Conservation (phyloP, 202 grass and related monocot genomes). For the Panicum virgatum region DNA sequence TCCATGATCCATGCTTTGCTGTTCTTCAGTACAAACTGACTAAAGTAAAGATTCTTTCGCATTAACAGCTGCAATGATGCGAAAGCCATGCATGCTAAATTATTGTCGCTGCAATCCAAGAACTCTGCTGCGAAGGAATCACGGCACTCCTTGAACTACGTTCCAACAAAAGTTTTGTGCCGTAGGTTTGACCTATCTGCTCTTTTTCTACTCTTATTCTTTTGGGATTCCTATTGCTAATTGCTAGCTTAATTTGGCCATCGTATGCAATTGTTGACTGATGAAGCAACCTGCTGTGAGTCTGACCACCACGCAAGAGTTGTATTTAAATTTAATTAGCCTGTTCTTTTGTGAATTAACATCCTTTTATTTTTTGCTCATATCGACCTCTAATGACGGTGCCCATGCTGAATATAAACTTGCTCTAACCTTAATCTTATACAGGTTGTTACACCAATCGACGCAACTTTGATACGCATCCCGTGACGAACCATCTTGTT, state of each 20-base stretch:
- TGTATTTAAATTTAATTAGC: neutral
- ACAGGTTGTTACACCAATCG: too few species aligned
- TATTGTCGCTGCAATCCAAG: neutral
- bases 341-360: too few species aligned
- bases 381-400: too few species aligned
- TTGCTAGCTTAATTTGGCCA: neutral
- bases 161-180: neutral
- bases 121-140: neutral
- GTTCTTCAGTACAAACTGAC: slow-evolving; percentile 18
- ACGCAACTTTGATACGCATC: too few species aligned
- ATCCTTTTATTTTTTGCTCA: too few species aligned
- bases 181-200: slow-evolving; percentile 12
- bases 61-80: neutral
- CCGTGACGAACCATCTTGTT: neutral
- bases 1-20: neutral
- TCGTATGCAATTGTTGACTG: slow-evolving; percentile 17
- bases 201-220: neutral
- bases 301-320: neutral
- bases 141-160: neutral
- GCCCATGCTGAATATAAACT: too few species aligned
- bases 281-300: neutral
- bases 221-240: neutral
- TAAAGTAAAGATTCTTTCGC: neutral
- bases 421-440: too few species aligned
- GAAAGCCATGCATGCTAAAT: neutral